Percentiles rank a stretch among this genome's conserved stretches.
Conservation (phyloP, 495 filamentous ascomycete species). For the Penicillium coprophilum region DNA sequence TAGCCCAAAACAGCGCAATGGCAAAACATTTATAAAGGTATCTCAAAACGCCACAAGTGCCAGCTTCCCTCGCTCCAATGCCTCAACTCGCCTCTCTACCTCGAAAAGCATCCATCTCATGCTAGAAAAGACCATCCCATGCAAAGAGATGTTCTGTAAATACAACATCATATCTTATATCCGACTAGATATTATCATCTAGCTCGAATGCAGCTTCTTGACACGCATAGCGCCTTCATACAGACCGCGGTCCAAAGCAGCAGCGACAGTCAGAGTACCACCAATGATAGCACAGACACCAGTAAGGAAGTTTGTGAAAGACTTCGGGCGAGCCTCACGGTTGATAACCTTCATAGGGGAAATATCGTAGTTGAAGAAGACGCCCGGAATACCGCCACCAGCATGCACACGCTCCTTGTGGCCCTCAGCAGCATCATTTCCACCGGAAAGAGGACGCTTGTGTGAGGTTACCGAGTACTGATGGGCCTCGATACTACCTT, state of each 20-base stretch:
- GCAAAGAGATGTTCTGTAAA: constrained; percentile 6
- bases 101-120: background rate
- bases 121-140: constrained; percentile 2
- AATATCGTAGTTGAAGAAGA: constrained; percentile 99
- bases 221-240: constrained; percentile 84
- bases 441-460: constrained; percentile 79
- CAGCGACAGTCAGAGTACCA: constrained; percentile 92
- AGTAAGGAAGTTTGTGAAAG: constrained; percentile 85
- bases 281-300: constrained; percentile 94
- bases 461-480: constrained; percentile 97
- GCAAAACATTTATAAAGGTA: constrained; percentile 28
- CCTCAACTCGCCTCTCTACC: background rate
- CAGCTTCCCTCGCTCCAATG: constrained; percentile 16
- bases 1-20: constrained; percentile 12
- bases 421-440: constrained; percentile 76
- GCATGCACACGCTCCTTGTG: constrained; percentile 90
- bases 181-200: constrained; percentile 8
- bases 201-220: constrained; percentile 74
- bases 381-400: constrained; percentile 86
- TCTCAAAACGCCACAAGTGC: constrained; percentile 35
- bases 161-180: background rate
- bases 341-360: constrained; percentile 99
- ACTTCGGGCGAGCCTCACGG: constrained; percentile 82
- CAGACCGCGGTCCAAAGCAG: constrained; percentile 84
- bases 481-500: constrained; percentile 92